Evolutionary conservation across 768 basidiomycete species (phyloP).

Genomic region (Amylocystis lapponica): DNA sequence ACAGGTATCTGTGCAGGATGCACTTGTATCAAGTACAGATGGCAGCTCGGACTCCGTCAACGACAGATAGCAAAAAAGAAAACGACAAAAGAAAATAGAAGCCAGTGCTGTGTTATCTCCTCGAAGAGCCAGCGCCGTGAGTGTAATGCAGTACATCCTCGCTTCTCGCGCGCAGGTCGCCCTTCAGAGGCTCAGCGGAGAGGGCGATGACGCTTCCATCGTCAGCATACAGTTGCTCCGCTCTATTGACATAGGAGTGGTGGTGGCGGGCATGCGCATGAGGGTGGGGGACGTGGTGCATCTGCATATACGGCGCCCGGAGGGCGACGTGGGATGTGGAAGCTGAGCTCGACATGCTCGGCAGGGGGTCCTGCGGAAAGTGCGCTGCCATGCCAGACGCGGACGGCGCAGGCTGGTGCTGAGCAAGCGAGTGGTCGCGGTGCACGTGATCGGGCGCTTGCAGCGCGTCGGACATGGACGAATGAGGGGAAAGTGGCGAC

Average conservation of each 20-base stretch:
- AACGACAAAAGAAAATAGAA: too few species aligned
- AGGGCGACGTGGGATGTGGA: conserved; percentile 35
- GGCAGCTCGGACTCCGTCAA: too few species aligned
- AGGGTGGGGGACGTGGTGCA: conserved; percentile 80
- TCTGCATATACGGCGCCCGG: conserved; percentile 57
- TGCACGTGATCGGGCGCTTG: conserved; percentile 10
- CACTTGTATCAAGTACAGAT: too few species aligned
- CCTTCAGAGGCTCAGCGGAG: conserved; percentile 14
- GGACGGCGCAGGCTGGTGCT: background rate
- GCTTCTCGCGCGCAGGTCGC: conserved; percentile 11
- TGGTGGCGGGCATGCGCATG: conserved; percentile 75
- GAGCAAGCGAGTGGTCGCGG: conserved; percentile 10
- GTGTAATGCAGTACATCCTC: conserved; percentile 12
- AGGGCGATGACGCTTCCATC: conserved; percentile 13
- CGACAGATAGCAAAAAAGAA: too few species aligned
- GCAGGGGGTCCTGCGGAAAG: background rate
- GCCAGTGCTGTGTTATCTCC: too few species aligned
- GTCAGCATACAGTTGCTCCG: conserved; percentile 21
- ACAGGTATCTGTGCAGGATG: too few species aligned
- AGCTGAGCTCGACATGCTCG: conserved; percentile 4
- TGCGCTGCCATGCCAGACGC: background rate
- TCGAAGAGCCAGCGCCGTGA: background rate
- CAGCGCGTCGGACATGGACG: conserved; percentile 11
- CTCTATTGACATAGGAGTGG: conserved; percentile 44
- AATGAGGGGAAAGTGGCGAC: conserved; percentile 18